Percentiles rank a stretch among this genome's conserved stretches.
These are phyloP conservation scores for Spirogloea muscicola DNA, from an alignment of 139 green algal genomes.

Conservation along the genomic window DNA sequence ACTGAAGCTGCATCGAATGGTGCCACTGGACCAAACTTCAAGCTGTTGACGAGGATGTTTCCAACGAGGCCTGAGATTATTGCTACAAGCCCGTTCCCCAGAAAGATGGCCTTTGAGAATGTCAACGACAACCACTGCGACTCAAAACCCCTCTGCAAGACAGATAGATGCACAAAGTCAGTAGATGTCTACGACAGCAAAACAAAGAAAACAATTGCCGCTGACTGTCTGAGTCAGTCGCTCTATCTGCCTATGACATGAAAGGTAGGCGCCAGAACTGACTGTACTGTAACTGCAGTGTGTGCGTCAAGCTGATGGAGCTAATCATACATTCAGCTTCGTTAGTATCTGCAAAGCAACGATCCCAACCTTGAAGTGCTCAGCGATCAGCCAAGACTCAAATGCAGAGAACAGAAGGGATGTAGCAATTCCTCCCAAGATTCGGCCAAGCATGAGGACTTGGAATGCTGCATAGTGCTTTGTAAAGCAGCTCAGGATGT, in stretches of 20 bases:
- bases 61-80: conserved; percentile 83
- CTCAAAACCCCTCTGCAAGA: conserved; percentile 61
- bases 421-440: conserved; percentile 93
- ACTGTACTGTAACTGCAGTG: too few species aligned
- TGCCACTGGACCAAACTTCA: conserved; percentile 75
- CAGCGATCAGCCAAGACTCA: conserved; percentile 88
- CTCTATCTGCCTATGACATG: too few species aligned
- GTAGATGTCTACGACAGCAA: too few species aligned
- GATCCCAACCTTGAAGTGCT: conserved; percentile 69
- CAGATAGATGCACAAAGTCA: too few species aligned
- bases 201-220: too few species aligned
- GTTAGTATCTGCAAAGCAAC: neutral
- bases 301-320: too few species aligned
- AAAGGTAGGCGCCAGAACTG: too few species aligned
- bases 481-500: conserved; percentile 81
- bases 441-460: conserved; percentile 77
- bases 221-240: too few species aligned
- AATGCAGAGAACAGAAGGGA: conserved; percentile 93
- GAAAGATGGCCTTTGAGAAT: conserved; percentile 86
- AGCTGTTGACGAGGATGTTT: conserved; percentile 73
- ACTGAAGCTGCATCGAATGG: conserved; percentile 87
- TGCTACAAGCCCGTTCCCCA: conserved; percentile 92
- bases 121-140: conserved; percentile 72
- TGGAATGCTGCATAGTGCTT: conserved; percentile 89
- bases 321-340: too few species aligned